Evolutionary conservation across 1,139 yeast species (phyloP).

Genomic region (Debaryomyces robertsiae): DNA sequence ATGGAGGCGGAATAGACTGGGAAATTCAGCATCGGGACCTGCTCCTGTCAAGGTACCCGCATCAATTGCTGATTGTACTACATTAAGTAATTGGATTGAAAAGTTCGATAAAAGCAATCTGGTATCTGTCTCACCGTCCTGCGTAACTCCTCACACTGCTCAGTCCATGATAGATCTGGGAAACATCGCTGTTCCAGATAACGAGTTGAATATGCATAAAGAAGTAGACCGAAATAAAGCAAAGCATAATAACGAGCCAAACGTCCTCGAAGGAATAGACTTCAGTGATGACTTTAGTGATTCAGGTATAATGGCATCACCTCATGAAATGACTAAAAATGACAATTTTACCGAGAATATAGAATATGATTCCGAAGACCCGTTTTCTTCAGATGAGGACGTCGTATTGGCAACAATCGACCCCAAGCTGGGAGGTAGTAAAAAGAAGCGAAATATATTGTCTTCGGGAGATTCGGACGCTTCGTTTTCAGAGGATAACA

Average conservation of each 20-base stretch:
- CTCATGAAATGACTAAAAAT: slow-evolving; percentile 5
- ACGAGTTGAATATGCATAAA: neutral
- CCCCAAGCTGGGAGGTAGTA: neutral
- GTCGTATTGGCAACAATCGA: slow-evolving; percentile 7
- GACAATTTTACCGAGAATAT: neutral
- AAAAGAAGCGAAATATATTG: neutral
- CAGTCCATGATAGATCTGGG: neutral
- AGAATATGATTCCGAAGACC: slow-evolving; percentile 26
- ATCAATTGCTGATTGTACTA: slow-evolving; percentile 10
- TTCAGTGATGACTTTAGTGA: slow-evolving; percentile 24
- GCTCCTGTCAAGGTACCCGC: slow-evolving; percentile 9
- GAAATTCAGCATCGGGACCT: slow-evolving; percentile 4
- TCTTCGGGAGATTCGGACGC: slow-evolving; percentile 7
- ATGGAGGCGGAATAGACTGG: slow-evolving; percentile 8
- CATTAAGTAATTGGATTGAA: slow-evolving; percentile 36
- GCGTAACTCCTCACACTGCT: neutral
- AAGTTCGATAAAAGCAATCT: slow-evolving; percentile 27
- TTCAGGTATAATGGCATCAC: slow-evolving; percentile 10
- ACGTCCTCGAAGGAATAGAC: slow-evolving; percentile 15
- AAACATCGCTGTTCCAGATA: neutral
- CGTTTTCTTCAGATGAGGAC: slow-evolving; percentile 34
- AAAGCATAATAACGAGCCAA: neutral
- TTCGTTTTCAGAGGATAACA: slow-evolving; percentile 13
- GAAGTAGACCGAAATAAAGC: neutral
- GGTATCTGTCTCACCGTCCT: neutral